phyloP scores from a whole-genome alignment of 768 basidiomycete species.

The Infundibulicybe gibba region DNA sequence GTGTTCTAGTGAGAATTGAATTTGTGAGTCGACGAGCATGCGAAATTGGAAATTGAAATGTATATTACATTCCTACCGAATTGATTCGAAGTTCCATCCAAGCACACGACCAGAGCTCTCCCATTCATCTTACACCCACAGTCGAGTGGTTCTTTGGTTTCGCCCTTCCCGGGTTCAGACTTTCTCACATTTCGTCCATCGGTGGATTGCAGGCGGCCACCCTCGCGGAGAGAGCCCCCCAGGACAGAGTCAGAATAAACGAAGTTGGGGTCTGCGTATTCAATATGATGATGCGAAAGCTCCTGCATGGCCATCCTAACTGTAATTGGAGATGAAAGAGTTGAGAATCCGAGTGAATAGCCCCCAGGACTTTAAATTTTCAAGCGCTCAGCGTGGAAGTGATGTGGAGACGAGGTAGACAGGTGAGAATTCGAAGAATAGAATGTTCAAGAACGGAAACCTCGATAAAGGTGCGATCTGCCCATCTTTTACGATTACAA shows the following conservation, averaged over 20 bases:
- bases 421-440: too few relatives aligned
- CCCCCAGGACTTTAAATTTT: not conserved
- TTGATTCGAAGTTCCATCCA: constrained; percentile 1
- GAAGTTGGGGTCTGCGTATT: not conserved
- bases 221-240: not conserved
- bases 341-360: not conserved
- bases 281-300: not conserved
- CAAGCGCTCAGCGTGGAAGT: too few relatives aligned
- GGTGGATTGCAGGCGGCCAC: not conserved
- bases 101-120: not conserved
- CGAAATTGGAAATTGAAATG: not conserved
- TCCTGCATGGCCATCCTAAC: not conserved
- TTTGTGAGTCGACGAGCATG: not conserved
- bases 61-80: not conserved
- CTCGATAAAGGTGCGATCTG: too few relatives aligned
- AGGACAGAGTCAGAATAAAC: not conserved
- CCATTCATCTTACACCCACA: not conserved
- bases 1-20: not conserved
- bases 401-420: too few relatives aligned
- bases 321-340: not conserved
- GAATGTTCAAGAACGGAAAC: too few relatives aligned
- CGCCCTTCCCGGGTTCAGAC: not conserved
- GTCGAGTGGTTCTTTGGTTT: not conserved
- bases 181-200: not conserved
- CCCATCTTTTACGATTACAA: too few relatives aligned